Evolutionary conservation across 1,284 basidiomycete genomes (phyloP).

Genomic region (Polyporus tsugae): DNA sequence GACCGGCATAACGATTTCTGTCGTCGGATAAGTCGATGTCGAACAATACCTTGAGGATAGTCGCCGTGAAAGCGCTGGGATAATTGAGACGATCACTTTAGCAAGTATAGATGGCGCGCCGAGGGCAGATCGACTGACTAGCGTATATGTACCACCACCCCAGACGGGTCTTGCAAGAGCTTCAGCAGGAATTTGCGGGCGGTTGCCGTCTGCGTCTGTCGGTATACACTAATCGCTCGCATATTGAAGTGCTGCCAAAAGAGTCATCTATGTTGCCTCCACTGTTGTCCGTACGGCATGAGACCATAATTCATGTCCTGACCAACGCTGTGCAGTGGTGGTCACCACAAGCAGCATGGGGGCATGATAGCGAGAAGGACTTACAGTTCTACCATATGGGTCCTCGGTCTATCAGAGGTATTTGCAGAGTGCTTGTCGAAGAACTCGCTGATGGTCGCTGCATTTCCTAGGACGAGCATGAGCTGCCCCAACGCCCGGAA

Average conservation of each 20-base stretch:
- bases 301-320: slow-evolving; percentile 26
- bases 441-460: slow-evolving; percentile 28
- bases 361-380: neutral
- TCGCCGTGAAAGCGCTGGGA: slow-evolving; percentile 36
- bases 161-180: slow-evolving; percentile 28
- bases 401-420: slow-evolving; percentile 28
- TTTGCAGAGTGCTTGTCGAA: slow-evolving; percentile 35
- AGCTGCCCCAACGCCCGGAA: slow-evolving; percentile 26
- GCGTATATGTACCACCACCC: slow-evolving; percentile 17
- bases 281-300: slow-evolving; percentile 30
- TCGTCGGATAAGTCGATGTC: slow-evolving; percentile 40
- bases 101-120: neutral
- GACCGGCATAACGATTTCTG: slow-evolving; percentile 35
- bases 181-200: slow-evolving; percentile 11
- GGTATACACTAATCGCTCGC: slow-evolving; percentile 23
- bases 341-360: neutral
- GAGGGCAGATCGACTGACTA: slow-evolving; percentile 15
- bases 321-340: slow-evolving; percentile 24
- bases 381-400: slow-evolving; percentile 28
- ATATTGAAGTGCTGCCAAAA: slow-evolving; percentile 33
- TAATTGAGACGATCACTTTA: slow-evolving; percentile 21
- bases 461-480: slow-evolving; percentile 21
- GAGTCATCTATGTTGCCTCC: slow-evolving; percentile 29
- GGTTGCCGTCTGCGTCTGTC: slow-evolving; percentile 20
- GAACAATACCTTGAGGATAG: slow-evolving; percentile 43